A percentile compares a stretch with the other conserved stretches of the same genome.
Conservation (phyloP, 768 basidiomycete genomes). For the Roridomyces roridus region DNA sequence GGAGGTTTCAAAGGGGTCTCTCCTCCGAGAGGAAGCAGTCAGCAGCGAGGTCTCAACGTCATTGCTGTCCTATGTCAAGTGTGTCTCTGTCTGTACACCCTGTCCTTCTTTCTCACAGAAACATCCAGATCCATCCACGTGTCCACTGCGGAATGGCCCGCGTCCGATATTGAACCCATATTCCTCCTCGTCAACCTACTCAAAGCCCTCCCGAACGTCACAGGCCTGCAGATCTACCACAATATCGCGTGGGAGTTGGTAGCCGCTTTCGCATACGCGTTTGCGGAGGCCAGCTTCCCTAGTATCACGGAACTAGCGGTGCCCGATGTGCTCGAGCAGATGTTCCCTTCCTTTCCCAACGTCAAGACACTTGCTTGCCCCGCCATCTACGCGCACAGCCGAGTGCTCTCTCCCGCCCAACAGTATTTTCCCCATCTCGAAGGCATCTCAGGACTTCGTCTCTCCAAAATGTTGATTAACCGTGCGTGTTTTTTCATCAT, state of each 20-base stretch:
- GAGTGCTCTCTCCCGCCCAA: not conserved
- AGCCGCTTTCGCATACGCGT: not conserved
- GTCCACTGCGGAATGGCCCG: not conserved
- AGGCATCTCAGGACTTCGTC: not conserved
- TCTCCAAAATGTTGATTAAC: not conserved
- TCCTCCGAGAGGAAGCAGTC: too few species aligned
- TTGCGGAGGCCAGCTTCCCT: not conserved
- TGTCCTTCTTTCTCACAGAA: too few species aligned
- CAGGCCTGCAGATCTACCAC: constrained; percentile 7
- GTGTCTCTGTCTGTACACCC: too few species aligned
- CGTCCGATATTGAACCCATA: not conserved
- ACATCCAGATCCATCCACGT: constrained; percentile 14
- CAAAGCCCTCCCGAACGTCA: not conserved
- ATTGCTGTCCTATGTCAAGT: too few species aligned
- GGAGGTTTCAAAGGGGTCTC: too few species aligned
- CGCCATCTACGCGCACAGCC: not conserved
- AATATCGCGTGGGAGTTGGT: not conserved
- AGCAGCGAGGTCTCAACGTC: too few species aligned
- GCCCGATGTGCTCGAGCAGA: not conserved
- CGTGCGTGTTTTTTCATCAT: not conserved
- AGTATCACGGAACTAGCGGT: not conserved
- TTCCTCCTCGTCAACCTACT: constrained; percentile 8
- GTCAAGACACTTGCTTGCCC: not conserved
- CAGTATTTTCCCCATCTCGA: not conserved
- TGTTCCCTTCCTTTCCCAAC: constrained; percentile 10